These are phyloP conservation scores for Dianthus caryophyllus DNA, from an alignment of 148 eudicot genomes.

Conservation along the genomic window DNA sequence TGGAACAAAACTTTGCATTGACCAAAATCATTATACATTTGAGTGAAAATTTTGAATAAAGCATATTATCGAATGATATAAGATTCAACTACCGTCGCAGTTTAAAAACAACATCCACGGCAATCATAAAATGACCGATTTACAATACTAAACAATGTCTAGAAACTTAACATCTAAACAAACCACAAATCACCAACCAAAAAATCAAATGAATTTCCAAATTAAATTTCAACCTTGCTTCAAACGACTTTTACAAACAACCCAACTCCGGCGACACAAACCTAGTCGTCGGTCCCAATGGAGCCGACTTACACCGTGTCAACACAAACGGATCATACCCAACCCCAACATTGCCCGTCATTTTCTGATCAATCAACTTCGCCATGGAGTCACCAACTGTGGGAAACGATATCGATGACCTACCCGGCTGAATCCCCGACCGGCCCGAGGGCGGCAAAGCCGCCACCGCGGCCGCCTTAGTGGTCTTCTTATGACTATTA, in stretches of 20 bases:
- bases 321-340: slow-evolving; percentile 81
- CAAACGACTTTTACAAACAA: slow-evolving; percentile 9
- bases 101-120: too few species aligned
- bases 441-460: slow-evolving; percentile 14
- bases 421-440: slow-evolving; percentile 37
- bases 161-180: background rate
- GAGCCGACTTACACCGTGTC: slow-evolving; percentile 89
- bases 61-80: too few species aligned
- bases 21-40: too few species aligned
- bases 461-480: slow-evolving; percentile 23
- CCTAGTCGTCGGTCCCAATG: slow-evolving; percentile 78
- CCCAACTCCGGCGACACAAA: slow-evolving; percentile 49
- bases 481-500: slow-evolving; percentile 18
- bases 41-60: too few species aligned
- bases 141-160: too few species aligned
- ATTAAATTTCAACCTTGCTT: background rate
- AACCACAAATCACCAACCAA: background rate
- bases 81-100: too few species aligned
- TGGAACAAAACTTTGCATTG: too few species aligned
- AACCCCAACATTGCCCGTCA: slow-evolving; percentile 48
- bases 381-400: slow-evolving; percentile 52
- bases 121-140: too few species aligned
- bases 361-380: slow-evolving; percentile 57
- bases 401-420: slow-evolving; percentile 86
- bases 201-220: slow-evolving; percentile 8